These are phyloP conservation scores for Sporisorium reilianum DNA, from an alignment of 1,284 basidiomycete genomes.

Conservation along the genomic window DNA sequence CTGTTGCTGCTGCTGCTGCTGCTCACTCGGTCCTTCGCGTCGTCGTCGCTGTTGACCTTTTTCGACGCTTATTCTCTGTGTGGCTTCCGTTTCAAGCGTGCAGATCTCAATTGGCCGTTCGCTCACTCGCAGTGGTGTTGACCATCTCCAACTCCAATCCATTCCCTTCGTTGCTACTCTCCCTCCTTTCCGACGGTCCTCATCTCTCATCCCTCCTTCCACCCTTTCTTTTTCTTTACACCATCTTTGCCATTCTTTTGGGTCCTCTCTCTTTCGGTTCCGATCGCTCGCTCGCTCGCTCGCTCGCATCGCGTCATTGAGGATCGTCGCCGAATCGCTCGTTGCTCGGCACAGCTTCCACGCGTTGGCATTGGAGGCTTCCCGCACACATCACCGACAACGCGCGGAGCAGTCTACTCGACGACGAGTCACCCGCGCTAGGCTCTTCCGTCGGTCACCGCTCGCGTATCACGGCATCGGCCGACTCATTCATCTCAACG, in stretches of 20 bases:
- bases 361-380: not conserved
- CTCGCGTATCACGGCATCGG: not conserved
- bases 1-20: not conserved
- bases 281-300: not conserved
- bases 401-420: too few species aligned
- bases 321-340: not conserved
- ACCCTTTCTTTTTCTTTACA: not conserved
- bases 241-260: conserved; percentile 10
- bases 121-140: not conserved
- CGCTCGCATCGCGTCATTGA: not conserved
- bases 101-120: conserved; percentile 2
- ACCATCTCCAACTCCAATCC: too few species aligned
- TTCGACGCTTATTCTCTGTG: not conserved
- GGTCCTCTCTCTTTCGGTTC: not conserved
- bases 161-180: too few species aligned
- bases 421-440: too few species aligned
- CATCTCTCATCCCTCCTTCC: not conserved
- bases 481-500: not conserved
- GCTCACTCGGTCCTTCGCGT: conserved; percentile 2
- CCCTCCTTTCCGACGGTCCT: too few species aligned
- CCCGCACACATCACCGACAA: not conserved
- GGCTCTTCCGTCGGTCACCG: not conserved
- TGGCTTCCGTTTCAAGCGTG: not conserved
- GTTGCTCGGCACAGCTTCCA: not conserved
- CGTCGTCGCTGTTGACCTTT: conserved; percentile 7